These are phyloP conservation scores for Clathrus columnatus DNA, from an alignment of 768 basidiomycete species.

Conservation along the genomic window DNA sequence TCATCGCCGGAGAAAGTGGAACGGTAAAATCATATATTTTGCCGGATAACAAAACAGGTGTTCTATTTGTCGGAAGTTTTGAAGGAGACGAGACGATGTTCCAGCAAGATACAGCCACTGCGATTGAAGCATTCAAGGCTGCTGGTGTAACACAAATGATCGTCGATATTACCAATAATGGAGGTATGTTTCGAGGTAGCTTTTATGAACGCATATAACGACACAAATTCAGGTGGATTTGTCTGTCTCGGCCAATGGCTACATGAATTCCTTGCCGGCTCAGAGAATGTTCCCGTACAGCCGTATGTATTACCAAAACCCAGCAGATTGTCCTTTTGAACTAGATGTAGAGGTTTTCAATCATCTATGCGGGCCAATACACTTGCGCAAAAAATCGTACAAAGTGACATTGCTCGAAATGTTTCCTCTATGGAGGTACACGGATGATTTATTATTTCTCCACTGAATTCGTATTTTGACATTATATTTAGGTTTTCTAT, in stretches of 20 bases:
- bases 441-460: not conserved
- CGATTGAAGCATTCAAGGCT: conserved; percentile 36
- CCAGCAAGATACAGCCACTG: conserved; percentile 40
- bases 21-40: conserved; percentile 50
- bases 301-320: conserved; percentile 1
- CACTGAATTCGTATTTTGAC: not conserved
- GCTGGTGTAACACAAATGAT: conserved; percentile 43
- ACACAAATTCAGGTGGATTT: conserved; percentile 43
- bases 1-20: conserved; percentile 37
- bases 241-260: conserved; percentile 56
- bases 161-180: conserved; percentile 55
- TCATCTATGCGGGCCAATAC: conserved; percentile 45
- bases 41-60: conserved; percentile 48
- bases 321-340: not conserved
- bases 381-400: conserved; percentile 51
- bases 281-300: conserved; percentile 36
- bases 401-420: conserved; percentile 40
- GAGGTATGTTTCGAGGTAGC: conserved; percentile 31
- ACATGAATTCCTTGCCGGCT: conserved; percentile 46
- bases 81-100: conserved; percentile 40
- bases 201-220: not conserved
- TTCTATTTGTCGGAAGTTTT: conserved; percentile 46
- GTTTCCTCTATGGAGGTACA: not conserved
- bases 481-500: conserved; percentile 3
- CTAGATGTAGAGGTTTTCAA: conserved; percentile 40